These are phyloP conservation scores for Colletotrichum sp. DNA, from an alignment of 2,329 filamentous ascomycete genomes.

Conservation along the genomic window DNA sequence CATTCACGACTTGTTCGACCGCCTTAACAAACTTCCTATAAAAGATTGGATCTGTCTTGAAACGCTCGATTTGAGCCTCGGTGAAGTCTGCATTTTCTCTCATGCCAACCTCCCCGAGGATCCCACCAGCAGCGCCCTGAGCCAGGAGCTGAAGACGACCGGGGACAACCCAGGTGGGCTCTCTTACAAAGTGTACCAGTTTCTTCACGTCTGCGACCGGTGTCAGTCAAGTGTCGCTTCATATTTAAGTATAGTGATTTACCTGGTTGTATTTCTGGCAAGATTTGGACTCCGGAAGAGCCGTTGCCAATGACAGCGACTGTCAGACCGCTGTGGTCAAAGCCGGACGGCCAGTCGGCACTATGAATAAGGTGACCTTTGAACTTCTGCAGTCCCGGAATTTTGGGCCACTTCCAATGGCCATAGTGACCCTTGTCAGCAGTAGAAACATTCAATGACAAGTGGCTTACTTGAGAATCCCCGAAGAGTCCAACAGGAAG, in stretches of 20 bases:
- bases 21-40: slow-evolving; percentile 51
- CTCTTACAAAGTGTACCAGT: slow-evolving; percentile 28
- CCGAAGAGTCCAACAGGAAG: neutral
- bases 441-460: neutral
- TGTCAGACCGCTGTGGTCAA: slow-evolving; percentile 25
- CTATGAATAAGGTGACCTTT: slow-evolving; percentile 48
- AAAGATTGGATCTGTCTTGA: slow-evolving; percentile 48
- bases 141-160: neutral
- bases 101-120: slow-evolving; percentile 24
- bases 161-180: slow-evolving; percentile 31
- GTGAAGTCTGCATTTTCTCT: slow-evolving; percentile 24
- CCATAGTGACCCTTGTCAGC: slow-evolving; percentile 22
- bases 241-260: neutral
- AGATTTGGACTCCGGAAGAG: slow-evolving; percentile 31
- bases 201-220: slow-evolving; percentile 23
- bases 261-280: slow-evolving; percentile 25
- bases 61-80: slow-evolving; percentile 47
- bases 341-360: slow-evolving; percentile 43
- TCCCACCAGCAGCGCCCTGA: slow-evolving; percentile 25
- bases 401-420: slow-evolving; percentile 49
- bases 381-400: slow-evolving; percentile 50
- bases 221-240: neutral
- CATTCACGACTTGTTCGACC: slow-evolving; percentile 50
- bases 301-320: slow-evolving; percentile 39
- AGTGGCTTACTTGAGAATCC: neutral